Evolutionary conservation across 1,284 basidiomycete genomes (phyloP), one percentile per base, ranked within the genome.

Genomic region (Malassezia slooffiae): DNA sequence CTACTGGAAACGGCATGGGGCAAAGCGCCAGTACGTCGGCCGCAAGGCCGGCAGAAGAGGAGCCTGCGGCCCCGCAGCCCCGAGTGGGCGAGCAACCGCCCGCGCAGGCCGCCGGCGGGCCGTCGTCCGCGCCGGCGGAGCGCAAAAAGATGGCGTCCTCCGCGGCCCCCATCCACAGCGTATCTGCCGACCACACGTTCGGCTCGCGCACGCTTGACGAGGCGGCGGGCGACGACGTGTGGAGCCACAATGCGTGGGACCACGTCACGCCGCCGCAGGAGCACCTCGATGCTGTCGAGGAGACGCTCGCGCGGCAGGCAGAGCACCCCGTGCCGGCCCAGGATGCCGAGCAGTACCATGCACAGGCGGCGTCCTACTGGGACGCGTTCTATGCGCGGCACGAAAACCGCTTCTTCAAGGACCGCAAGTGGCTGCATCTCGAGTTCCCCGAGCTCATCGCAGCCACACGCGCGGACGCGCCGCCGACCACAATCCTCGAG

Each of bases 381-480:
- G 56, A 69, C 27, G 45, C 47, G 1, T 69, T 69, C 30, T 69
- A 69, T 37, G 39, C 47, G 6, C 43, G 47, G 8, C 62, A 69
- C 38, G 56, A 63, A 31, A 62, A 69, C 31, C 46, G 57, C 5
- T 69, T 69, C 42, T 69, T 69, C 43, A 69, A 67, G 41, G 60
- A 69, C 47, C 45, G 66, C 12, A 53, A 55, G 27, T 69, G 66
- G 66, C 50, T 69, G 24, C 55, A 59, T 31, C 35, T 60, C 13
- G 66, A 69, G 39, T 69, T 69, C 47, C 62, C 64, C 0, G 66
- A 69, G 31, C 37, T 69, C 6, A 52, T 61, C 16, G 52, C 54
- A 11, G 57, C 56, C 19, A 63, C 57, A 9, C 20, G 45, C 35
- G 30, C 28, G 4, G 53, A 37, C 29, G 55, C 53, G 1, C 28